Evolutionary conservation across 805 yeast species (phyloP), one percentile per base, ranked within the genome.

Genomic region (Kodamaea jinghongensis): DNA sequence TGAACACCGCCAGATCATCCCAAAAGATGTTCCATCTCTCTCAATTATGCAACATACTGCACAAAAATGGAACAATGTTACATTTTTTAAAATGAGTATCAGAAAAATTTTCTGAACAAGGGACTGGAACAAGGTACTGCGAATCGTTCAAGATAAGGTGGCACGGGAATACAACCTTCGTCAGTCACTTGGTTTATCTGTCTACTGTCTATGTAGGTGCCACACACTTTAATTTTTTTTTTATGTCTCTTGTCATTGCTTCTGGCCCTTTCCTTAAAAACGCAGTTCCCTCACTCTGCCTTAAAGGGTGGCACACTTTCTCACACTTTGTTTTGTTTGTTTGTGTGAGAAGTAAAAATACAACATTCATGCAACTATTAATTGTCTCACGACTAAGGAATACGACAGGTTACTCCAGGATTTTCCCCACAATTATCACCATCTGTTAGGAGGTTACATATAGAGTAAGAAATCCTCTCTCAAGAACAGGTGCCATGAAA

Each of bases 1-100:
- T 26, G 16, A 16, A 20, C 36, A 11, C 17, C 23, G 16, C 25
- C 13, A 15, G 13, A 25, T 16, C 12, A 8, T 26, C 29, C 10
- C 25, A 11, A 8, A 15, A 28, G 26, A 34, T 25, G 37, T 25
- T 34, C 37, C 37, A 34, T 27, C 30, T 9, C 13, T 5, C 13
- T 31, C 8, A 29, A 29, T 29, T 29, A 16, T 32, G 35, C 35
- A 32, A 32, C 35, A 16, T 22, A 20, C 23, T 20, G 23, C 23
- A 32, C 28, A 8, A 32, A 32, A 17, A 35, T 39, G 43, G 31
- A 39, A 39, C 43, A 13, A 25, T 25, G 43, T 39, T 39, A 31
- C 43, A 39, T 34, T 39, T 30, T 39, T 32, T 7, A 17, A 20
- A 20, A 20, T 20, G 23, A 20, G 23, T 20, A 20, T 28, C 12